Evolutionary conservation across 2,329 filamentous ascomycete species (phyloP).

Genomic region (Whalleya microplaca): DNA sequence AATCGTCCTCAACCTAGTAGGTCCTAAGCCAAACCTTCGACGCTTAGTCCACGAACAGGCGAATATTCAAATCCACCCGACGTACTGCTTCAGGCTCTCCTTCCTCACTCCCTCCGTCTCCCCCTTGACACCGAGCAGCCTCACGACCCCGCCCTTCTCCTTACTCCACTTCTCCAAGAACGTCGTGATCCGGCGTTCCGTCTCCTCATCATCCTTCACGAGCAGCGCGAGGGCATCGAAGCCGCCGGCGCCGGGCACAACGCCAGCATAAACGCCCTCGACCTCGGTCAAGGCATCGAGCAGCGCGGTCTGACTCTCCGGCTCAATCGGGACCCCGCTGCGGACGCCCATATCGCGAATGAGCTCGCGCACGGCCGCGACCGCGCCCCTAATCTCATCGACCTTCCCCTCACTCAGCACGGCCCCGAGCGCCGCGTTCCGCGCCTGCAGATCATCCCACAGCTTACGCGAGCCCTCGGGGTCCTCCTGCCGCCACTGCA

Average conservation of each 20-base stretch:
- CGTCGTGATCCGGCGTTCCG: constrained; percentile 60
- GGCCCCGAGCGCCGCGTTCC: constrained; percentile 72
- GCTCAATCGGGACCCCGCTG: constrained; percentile 87
- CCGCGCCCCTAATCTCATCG: constrained; percentile 49
- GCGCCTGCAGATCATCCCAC: constrained; percentile 75
- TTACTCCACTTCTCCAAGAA: constrained; percentile 69
- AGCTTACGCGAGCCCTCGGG: constrained; percentile 66
- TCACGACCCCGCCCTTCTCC: constrained; percentile 64
- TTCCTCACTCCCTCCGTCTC: constrained; percentile 39
- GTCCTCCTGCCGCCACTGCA: constrained; percentile 76
- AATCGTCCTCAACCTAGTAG: too few species aligned
- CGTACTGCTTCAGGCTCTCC: constrained; percentile 34
- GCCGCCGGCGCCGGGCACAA: constrained; percentile 92
- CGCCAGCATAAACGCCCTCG: constrained; percentile 83
- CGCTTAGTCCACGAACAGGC: not conserved
- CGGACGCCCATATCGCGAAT: constrained; percentile 77
- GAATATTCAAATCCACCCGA: constrained; percentile 38
- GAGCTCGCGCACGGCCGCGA: constrained; percentile 58
- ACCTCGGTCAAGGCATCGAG: constrained; percentile 74
- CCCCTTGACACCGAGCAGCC: constrained; percentile 56
- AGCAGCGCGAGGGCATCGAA: constrained; percentile 88
- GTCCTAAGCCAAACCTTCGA: too few species aligned
- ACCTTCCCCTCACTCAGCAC: constrained; percentile 59
- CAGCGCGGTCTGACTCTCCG: constrained; percentile 79
- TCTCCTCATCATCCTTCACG: constrained; percentile 71